Evolutionary conservation across 1,284 basidiomycete species (phyloP), one percentile per base, ranked within the genome.

Genomic region (Ganoderma boninense): DNA sequence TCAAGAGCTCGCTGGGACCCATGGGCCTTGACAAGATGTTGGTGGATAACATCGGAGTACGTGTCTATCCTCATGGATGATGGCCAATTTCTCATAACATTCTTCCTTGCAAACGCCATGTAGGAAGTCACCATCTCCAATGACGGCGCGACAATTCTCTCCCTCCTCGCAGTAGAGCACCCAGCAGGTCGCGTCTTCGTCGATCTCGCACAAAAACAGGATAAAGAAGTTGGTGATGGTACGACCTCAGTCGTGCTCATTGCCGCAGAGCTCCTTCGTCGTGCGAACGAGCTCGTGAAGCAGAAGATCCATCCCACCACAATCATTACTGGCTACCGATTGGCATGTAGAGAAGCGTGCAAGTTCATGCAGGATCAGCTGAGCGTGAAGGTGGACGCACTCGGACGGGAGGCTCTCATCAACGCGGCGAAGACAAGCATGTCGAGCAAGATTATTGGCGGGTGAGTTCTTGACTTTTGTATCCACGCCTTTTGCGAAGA

Each of bases 61-160:
- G 92, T 81, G 29, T 35, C 46, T 66, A 57, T 11, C 16, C 54
- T 42, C 59, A 13, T 26, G 57, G 23, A n/a, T 18, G 18, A 23
- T 8, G 14, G 26, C 8, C 56, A 18, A 38, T 46, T 18, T 44
- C n/a, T 57, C 54, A 57, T 49, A 65, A 66, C 29, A 56, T 44
- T 64, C 44, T 14, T 52, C n/a, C 38, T 35, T 40, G 38, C 13
- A 10, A 40, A 52, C 26, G 3, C 7, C 13, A 44, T 68, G 13
- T 64, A 96, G 94, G 98, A 99, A 87, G 97, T 99, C 59, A 99
- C 97, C 52, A 99, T 99, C 82, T 98, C 97, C 69, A 99, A 99
- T 83, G 98, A 99, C 84, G 98, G 98, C 64, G 98, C 98, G 32
- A 99, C 98, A 42, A 99, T 99, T 77, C 90, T 99, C 57, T 93